Evolutionary conservation across 129 eudicot genomes (phyloP).

Genomic region (Flaveria linearis): DNA sequence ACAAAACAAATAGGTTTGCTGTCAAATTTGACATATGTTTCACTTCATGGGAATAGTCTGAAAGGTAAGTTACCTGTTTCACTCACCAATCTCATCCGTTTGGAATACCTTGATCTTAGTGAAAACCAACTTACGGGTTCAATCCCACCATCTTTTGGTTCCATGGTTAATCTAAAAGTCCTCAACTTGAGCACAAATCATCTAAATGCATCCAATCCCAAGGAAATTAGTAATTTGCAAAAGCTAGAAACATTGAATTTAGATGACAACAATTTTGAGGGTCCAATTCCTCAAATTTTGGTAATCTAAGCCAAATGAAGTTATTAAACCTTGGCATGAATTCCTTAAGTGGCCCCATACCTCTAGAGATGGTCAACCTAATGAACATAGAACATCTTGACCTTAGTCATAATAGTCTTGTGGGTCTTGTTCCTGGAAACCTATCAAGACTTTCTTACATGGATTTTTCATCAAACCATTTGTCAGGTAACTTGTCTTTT

Average conservation of each 20-base stretch:
- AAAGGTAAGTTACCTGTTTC: slow-evolving; percentile 12
- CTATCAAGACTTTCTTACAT: not conserved
- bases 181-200: slow-evolving; percentile 2
- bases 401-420: slow-evolving; percentile 5
- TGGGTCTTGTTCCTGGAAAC: not conserved
- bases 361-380: not conserved
- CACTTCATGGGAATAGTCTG: not conserved
- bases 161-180: not conserved
- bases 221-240: not conserved
- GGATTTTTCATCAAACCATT: slow-evolving; percentile 16
- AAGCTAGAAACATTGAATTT: not conserved
- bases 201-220: slow-evolving; percentile 19
- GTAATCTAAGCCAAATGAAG: not conserved
- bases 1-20: slow-evolving; percentile 8
- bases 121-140: slow-evolving; percentile 11
- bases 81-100: not conserved
- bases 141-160: slow-evolving; percentile 1
- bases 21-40: not conserved
- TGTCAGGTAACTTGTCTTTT: slow-evolving; percentile 12
- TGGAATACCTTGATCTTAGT: not conserved
- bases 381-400: not conserved
- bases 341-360: not conserved
- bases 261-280: not conserved
- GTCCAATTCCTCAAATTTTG: slow-evolving; percentile 22
- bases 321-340: not conserved